Evolutionary conservation across 805 yeast species (phyloP).

Genomic region (Pichia thaimueangensis): DNA sequence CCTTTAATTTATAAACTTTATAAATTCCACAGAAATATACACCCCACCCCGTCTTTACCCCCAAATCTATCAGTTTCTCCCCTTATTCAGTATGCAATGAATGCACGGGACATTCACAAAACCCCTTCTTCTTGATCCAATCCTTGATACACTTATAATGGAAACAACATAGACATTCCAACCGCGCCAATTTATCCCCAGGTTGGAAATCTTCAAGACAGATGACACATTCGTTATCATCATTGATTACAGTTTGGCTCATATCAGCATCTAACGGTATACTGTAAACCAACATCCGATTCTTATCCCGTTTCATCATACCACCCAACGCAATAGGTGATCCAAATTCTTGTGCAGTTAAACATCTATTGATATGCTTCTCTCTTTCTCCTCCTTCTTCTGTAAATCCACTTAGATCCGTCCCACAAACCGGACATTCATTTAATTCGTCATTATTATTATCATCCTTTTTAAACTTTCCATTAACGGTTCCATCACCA

Average conservation of each 20-base stretch:
- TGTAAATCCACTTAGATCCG: conserved; percentile 17
- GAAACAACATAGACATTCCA: conserved; percentile 91
- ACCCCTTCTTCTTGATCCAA: conserved; percentile 86
- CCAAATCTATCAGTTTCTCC: background rate
- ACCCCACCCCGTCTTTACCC: too few relatives aligned
- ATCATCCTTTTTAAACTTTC: background rate
- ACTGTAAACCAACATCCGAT: conserved; percentile 81
- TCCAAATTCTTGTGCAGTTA: conserved; percentile 56
- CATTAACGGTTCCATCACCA: too few relatives aligned
- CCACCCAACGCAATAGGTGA: conserved; percentile 32
- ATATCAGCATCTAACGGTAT: conserved; percentile 36
- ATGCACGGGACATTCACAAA: conserved; percentile 84
- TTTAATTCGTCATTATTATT: conserved; percentile 24
- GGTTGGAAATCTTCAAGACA: conserved; percentile 85
- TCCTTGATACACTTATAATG: conserved; percentile 86
- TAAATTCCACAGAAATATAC: too few relatives aligned
- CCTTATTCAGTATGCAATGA: conserved; percentile 32
- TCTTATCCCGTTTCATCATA: conserved; percentile 40
- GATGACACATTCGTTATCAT: conserved; percentile 79
- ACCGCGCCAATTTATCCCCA: conserved; percentile 83
- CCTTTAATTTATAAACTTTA: too few relatives aligned
- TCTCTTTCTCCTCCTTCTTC: conserved; percentile 44
- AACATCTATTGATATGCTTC: conserved; percentile 65
- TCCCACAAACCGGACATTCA: conserved; percentile 41
- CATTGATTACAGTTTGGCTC: conserved; percentile 20